Conservation (phyloP, 805 yeast species). For the Saturnispora dispora region DNA sequence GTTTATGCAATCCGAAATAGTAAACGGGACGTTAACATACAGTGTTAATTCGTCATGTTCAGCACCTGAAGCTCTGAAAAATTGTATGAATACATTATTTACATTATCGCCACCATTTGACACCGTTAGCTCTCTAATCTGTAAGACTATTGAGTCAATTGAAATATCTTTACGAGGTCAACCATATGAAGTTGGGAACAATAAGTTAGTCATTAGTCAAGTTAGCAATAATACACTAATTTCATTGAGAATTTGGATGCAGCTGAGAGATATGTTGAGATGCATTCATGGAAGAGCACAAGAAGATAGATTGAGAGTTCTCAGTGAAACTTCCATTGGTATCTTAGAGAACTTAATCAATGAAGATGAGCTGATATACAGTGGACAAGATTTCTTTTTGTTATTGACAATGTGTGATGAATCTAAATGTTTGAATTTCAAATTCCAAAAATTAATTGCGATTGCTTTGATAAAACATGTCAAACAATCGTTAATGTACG, state of each 20-base stretch:
- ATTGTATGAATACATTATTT: slow-evolving; percentile 18
- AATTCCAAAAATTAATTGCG: slow-evolving; percentile 38
- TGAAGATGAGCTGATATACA: slow-evolving; percentile 28
- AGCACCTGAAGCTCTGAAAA: slow-evolving; percentile 20
- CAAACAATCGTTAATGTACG: slow-evolving; percentile 35
- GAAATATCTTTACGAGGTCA: slow-evolving; percentile 60
- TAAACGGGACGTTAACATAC: slow-evolving; percentile 8
- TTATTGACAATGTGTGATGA: slow-evolving; percentile 41
- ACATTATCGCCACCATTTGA: slow-evolving; percentile 25
- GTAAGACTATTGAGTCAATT: slow-evolving; percentile 50
- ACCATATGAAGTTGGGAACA: slow-evolving; percentile 17
- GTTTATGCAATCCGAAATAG: slow-evolving; percentile 20
- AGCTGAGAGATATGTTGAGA: slow-evolving; percentile 26
- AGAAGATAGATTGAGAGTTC: slow-evolving; percentile 18
- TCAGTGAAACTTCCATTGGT: slow-evolving; percentile 25
- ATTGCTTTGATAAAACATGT: slow-evolving; percentile 44
- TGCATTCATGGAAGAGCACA: slow-evolving; percentile 16
- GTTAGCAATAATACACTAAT: slow-evolving; percentile 54
- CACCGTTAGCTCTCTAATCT: slow-evolving; percentile 28
- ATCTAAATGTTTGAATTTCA: slow-evolving; percentile 35
- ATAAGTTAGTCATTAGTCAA: slow-evolving; percentile 42
- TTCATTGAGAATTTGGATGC: slow-evolving; percentile 41
- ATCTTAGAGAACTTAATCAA: slow-evolving; percentile 49
- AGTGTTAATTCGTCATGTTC: slow-evolving; percentile 13
- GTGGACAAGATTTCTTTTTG: slow-evolving; percentile 44